Percentiles rank a stretch among this genome's conserved stretches.
These are phyloP conservation scores for Wakefieldia striispora DNA, from an alignment of 768 basidiomycete genomes.

Conservation along the genomic window DNA sequence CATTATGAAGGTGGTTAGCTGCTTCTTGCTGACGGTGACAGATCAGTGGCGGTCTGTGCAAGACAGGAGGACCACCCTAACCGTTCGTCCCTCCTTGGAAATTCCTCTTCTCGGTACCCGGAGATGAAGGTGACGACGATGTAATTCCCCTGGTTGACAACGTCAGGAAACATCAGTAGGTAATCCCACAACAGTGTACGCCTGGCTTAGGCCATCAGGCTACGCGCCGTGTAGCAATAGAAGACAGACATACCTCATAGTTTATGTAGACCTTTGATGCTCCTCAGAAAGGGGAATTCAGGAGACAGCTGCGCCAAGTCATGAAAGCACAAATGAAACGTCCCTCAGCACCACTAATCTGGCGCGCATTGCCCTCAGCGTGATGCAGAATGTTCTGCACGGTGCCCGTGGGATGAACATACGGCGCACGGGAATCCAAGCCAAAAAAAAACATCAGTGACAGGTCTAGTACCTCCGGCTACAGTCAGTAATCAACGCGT, in stretches of 20 bases:
- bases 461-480: conserved; percentile 2
- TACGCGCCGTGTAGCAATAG: conserved; percentile 22
- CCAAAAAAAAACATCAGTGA: conserved; percentile 12
- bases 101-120: conserved; percentile 16
- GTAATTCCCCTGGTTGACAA: conserved; percentile 2
- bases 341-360: conserved; percentile 1
- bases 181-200: conserved; percentile 5
- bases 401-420: conserved; percentile 10
- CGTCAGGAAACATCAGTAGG: conserved; percentile 4
- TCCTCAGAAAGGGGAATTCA: conserved; percentile 12
- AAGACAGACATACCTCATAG: conserved; percentile 18
- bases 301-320: conserved; percentile 9
- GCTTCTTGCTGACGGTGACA: neutral
- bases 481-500: conserved; percentile 12
- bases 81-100: conserved; percentile 10
- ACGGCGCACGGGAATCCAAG: conserved; percentile 7
- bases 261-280: conserved; percentile 6
- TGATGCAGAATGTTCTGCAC: conserved; percentile 8
- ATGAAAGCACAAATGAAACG: conserved; percentile 5
- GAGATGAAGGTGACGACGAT: conserved; percentile 22
- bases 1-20: conserved; percentile 12
- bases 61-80: conserved; percentile 10
- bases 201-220: conserved; percentile 18
- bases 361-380: conserved; percentile 2
- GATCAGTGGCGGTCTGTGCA: conserved; percentile 19